Evolutionary conservation across 2,329 filamentous ascomycete genomes (phyloP).

Genomic region (Cladosporium colombiae): DNA sequence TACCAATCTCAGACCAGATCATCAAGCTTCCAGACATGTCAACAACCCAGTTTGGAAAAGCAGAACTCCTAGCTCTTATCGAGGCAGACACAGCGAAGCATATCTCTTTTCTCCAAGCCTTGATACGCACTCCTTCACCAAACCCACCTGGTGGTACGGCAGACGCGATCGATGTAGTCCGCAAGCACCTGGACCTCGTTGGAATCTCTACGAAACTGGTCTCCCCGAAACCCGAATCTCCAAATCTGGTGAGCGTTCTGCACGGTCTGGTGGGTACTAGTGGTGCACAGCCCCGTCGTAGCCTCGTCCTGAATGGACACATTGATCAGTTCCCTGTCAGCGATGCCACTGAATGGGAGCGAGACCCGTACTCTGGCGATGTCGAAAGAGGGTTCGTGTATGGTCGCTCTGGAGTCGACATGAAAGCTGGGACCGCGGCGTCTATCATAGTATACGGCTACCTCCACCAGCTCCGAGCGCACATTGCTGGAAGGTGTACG

Average conservation of each 20-base stretch:
- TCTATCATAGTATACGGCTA: conserved; percentile 43
- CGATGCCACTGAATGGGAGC: conserved; percentile 38
- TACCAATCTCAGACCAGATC: neutral
- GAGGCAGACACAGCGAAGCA: conserved; percentile 32
- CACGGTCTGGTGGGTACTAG: conserved; percentile 16
- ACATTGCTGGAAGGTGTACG: conserved; percentile 23
- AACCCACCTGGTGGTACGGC: conserved; percentile 44
- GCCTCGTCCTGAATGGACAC: conserved; percentile 46
- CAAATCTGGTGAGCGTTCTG: conserved; percentile 42
- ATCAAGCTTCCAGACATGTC: neutral
- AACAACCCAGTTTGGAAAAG: conserved; percentile 16
- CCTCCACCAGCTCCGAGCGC: conserved; percentile 28
- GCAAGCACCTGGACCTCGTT: conserved; percentile 32
- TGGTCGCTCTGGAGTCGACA: conserved; percentile 45
- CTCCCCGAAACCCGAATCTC: conserved; percentile 34
- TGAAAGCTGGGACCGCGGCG: conserved; percentile 48
- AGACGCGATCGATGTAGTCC: conserved; percentile 38
- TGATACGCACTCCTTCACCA: conserved; percentile 41
- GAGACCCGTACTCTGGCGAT: conserved; percentile 42
- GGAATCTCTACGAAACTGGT: conserved; percentile 33
- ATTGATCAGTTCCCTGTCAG: conserved; percentile 46
- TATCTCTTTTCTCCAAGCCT: conserved; percentile 36
- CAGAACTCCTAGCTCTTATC: conserved; percentile 31
- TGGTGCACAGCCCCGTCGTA: conserved; percentile 29
- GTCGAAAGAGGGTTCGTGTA: conserved; percentile 38